phyloP scores from a whole-genome alignment of 495 filamentous ascomycete genomes.

The Pyrenula massariospora region DNA sequence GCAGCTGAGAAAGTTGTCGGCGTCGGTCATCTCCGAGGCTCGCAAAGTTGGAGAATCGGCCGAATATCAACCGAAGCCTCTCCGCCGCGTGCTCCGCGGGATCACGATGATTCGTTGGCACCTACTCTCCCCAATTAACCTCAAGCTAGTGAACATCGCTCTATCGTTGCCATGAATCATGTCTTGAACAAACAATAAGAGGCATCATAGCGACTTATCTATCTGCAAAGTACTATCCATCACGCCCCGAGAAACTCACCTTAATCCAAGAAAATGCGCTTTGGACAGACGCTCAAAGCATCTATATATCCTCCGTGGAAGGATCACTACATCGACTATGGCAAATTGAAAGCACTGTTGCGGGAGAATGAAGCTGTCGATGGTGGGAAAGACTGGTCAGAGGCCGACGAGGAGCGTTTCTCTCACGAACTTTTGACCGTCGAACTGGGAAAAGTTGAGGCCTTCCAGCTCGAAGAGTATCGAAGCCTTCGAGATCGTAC shows the following conservation, averaged over 20 bases:
- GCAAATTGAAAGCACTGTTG: slow-evolving; percentile 78
- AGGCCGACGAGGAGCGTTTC: slow-evolving; percentile 87
- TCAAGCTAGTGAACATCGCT: no score
- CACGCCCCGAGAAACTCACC: no score
- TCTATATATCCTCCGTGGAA: slow-evolving; percentile 84
- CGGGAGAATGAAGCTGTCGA: slow-evolving; percentile 55
- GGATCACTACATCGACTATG: slow-evolving; percentile 88
- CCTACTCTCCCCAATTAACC: no score
- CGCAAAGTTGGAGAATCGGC: neutral
- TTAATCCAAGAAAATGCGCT: no score
- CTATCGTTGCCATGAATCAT: no score
- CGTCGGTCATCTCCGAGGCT: no score
- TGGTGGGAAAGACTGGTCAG: slow-evolving; percentile 62
- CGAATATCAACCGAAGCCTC: neutral
- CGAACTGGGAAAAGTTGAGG: slow-evolving; percentile 89
- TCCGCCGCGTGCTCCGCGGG: neutral
- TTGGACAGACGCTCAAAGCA: slow-evolving; percentile 73
- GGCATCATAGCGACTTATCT: no score
- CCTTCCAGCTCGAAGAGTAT: slow-evolving; percentile 71
- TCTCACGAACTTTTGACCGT: slow-evolving; percentile 90
- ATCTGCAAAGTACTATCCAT: no score
- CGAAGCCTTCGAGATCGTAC: slow-evolving; percentile 59
- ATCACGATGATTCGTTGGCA: neutral
- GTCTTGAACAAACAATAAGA: no score
- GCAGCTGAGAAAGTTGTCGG: no score